Percentiles rank a stretch among this genome's conserved stretches.
These are phyloP conservation scores for Neonectria punicea DNA, from an alignment of 2,329 filamentous ascomycete genomes.

Conservation along the genomic window DNA sequence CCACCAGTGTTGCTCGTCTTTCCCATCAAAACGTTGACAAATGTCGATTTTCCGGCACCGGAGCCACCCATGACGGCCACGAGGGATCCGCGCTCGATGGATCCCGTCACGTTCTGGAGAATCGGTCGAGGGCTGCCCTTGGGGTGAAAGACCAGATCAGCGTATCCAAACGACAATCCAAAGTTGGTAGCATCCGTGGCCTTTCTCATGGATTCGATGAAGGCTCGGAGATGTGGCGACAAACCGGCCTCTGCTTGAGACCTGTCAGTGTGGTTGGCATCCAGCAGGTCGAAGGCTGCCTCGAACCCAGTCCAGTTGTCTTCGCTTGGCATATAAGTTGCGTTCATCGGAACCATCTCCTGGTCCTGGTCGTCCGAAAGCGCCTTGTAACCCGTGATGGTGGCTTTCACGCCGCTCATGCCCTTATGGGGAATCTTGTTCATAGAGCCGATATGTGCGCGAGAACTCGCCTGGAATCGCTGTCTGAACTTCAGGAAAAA, in stretches of 20 bases:
- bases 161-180: slow-evolving; percentile 64
- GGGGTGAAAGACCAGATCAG: slow-evolving; percentile 60
- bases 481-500: slow-evolving; percentile 34
- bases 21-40: slow-evolving; percentile 71
- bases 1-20: slow-evolving; percentile 63
- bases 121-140: slow-evolving; percentile 57
- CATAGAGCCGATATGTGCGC: slow-evolving; percentile 23
- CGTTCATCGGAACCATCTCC: slow-evolving; percentile 49
- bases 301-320: slow-evolving; percentile 50
- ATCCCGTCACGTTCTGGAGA: slow-evolving; percentile 63
- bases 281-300: slow-evolving; percentile 48
- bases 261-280: slow-evolving; percentile 42
- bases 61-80: slow-evolving; percentile 69
- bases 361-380: slow-evolving; percentile 47
- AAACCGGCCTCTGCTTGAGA: slow-evolving; percentile 29
- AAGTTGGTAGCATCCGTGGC: slow-evolving; percentile 62
- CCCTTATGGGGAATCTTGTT: slow-evolving; percentile 32
- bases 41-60: slow-evolving; percentile 69
- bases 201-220: slow-evolving; percentile 63
- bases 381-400: slow-evolving; percentile 49
- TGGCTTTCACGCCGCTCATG: slow-evolving; percentile 45
- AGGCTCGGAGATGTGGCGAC: slow-evolving; percentile 55
- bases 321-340: slow-evolving; percentile 44
- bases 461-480: slow-evolving; percentile 31
- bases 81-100: slow-evolving; percentile 64